Evolutionary conservation across 1,139 yeast species (phyloP).

Genomic region (Diutina siamensis): DNA sequence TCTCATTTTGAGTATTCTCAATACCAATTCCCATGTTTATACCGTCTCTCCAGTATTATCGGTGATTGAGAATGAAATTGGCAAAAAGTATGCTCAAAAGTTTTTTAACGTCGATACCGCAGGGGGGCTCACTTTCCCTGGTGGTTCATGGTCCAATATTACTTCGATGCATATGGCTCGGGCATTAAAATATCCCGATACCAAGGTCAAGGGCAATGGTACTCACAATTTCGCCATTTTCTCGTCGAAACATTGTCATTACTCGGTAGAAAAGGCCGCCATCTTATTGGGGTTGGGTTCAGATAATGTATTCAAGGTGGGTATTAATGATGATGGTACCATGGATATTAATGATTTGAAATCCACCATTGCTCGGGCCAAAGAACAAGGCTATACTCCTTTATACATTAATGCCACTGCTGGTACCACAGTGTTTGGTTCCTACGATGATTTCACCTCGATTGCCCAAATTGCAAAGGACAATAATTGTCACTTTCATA

Average conservation of each 20-base stretch:
- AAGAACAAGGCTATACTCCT: conserved; percentile 51
- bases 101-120: conserved; percentile 36
- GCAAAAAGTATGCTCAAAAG: conserved; percentile 54
- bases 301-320: conserved; percentile 49
- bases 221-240: conserved; percentile 52
- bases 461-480: conserved; percentile 44
- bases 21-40: conserved; percentile 79
- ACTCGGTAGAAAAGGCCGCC: conserved; percentile 76
- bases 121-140: conserved; percentile 80
- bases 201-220: conserved; percentile 51
- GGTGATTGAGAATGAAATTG: conserved; percentile 59
- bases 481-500: conserved; percentile 61
- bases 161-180: conserved; percentile 76
- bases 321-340: conserved; percentile 43
- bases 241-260: conserved; percentile 66
- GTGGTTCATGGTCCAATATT: conserved; percentile 81
- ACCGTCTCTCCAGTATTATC: conserved; percentile 80
- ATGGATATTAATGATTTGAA: conserved; percentile 43
- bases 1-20: conserved; percentile 53
- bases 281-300: conserved; percentile 67
- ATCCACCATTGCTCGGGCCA: conserved; percentile 30
- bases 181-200: conserved; percentile 53
- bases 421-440: conserved; percentile 83
- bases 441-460: conserved; percentile 57
- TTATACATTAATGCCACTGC: conserved; percentile 75